Evolutionary conservation across 352 stramenopile species (phyloP), one percentile per base, ranked within the genome.

Genomic region (Lagenidium giganteum): DNA sequence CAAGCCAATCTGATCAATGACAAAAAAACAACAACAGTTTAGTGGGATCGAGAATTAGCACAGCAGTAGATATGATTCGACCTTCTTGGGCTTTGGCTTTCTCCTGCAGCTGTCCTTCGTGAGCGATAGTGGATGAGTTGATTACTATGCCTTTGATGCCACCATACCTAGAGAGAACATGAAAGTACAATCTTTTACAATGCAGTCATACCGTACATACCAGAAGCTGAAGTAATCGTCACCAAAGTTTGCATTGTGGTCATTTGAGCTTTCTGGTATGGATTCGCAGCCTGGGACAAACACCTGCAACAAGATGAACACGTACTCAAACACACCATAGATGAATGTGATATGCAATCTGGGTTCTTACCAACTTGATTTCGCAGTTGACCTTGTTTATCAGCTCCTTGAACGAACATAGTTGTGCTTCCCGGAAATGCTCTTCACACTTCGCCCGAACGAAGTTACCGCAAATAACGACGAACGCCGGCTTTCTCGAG

Each of bases 121-220:
- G 40, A 26, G 39, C 46, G 0, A 87, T 34, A 23, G 83, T 32
- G 3, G 66, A 57, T 7, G 78, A 82, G 34, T 93, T 87, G 24
- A 73, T 32, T 14, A 91, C 76, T 24, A 93, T 83, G 33, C 67
- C 87, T 42, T 91, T 93, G 46, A 87, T 72, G 7, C 77, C 81
- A 12, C 76, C 76, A 32, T 75, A 68, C 80, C 80, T 93, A 30
- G 8, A n/a, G 13, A 31, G 9, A 23, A 21, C 31, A 16, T 18
- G 24, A 32, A 3, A 40, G 1, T 24, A 24, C 20, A 4, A 31
- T 20, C 8, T 12, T 8, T 35, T 13, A 5, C 18, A 7, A n/a
- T 6, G 24, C 6, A 12, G 5, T 37, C 17, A 22, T 24, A 3
- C 26, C n/a, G n/a, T 56, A 36, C 50, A 12, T 25, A 87, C 82